Evolutionary conservation across 257 asterid species (phyloP).

Genomic region (Gentiana macrophylla): DNA sequence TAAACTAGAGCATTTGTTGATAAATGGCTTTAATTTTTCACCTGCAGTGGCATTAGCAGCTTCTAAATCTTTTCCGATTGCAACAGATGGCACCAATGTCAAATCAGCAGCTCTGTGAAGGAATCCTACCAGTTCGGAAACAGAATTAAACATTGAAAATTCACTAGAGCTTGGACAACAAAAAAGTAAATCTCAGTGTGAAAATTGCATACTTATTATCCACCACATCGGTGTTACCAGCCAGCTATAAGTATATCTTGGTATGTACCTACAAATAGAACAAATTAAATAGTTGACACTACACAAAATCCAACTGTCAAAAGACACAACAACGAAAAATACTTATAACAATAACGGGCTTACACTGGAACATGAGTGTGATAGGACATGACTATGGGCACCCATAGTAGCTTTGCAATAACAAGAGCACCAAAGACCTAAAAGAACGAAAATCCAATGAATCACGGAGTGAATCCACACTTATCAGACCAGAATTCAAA

Average conservation of each 20-base stretch:
- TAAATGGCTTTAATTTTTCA: slow-evolving; percentile 9
- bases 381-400: slow-evolving; percentile 90
- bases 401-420: slow-evolving; percentile 72
- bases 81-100: slow-evolving; percentile 92
- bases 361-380: slow-evolving; percentile 99
- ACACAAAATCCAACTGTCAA: too few relatives aligned
- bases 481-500: not conserved
- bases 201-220: slow-evolving; percentile 57
- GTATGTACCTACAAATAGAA: slow-evolving; percentile 65
- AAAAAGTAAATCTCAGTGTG: not conserved
- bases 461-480: too few relatives aligned
- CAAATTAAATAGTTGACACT: too few relatives aligned
- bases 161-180: not conserved
- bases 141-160: not conserved
- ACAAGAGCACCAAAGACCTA: slow-evolving; percentile 92
- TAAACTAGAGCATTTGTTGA: too few relatives aligned
- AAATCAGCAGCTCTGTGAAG: slow-evolving; percentile 96
- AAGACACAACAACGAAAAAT: not conserved
- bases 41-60: slow-evolving; percentile 82
- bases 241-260: slow-evolving; percentile 95
- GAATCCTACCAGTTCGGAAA: slow-evolving; percentile 39
- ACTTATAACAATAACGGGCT: slow-evolving; percentile 10
- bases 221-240: slow-evolving; percentile 93
- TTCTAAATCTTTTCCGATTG: slow-evolving; percentile 80
- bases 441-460: not conserved